Base-by-base conservation (phyloP, 345 rosid genomes). In the Physaria fendleri region DNA sequence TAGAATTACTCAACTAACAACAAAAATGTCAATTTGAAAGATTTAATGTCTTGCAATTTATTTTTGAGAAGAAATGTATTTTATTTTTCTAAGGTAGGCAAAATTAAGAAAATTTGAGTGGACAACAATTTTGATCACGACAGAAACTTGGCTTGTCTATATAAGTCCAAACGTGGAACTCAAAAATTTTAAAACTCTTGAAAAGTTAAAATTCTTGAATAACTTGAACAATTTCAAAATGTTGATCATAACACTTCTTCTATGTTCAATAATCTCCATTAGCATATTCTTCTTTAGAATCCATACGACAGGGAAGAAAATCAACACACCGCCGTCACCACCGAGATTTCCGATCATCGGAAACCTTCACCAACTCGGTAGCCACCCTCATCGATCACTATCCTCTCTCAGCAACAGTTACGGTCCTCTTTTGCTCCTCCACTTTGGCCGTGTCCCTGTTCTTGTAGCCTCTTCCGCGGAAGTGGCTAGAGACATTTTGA, bases 391-490 rank as follows among this genome's bases (percentile, higher is more conserved):
- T 48, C 71, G 74, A 16, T 62, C 79, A 6, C 76, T 82, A 5
- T 43, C 32, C 14, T 13, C 57, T 38, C 30, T 85, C 7, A 66
- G 87, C 10, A 65, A 40, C 30, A 64, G 24, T 22, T 20, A 72
- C 16, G 90, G 90, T 5, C 80, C 85, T 13, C 57, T 81, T 18
- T 82, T 79, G 89, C 62, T 81, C 5, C 75, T 87, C 12, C 81
- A 64, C 56, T 60, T 82, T 0, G 85, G 92, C 2, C 35, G 28
- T 21, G 45, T 21, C 16, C 85, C 84, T 0, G 55, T 73, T 0
- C 70, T 85, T 1, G 55, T 88, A 2, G 72, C 76, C 62, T 82
- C 96, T 20, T 77, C 90, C 1, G 73, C 85, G 0, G 79, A 80
- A 4, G 52, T 33, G 0, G 88, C 92, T 22, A 42, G 35, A 0